Conservation (phyloP, 2,329 filamentous ascomycete genomes). For the Cordyceps militaris region DNA sequence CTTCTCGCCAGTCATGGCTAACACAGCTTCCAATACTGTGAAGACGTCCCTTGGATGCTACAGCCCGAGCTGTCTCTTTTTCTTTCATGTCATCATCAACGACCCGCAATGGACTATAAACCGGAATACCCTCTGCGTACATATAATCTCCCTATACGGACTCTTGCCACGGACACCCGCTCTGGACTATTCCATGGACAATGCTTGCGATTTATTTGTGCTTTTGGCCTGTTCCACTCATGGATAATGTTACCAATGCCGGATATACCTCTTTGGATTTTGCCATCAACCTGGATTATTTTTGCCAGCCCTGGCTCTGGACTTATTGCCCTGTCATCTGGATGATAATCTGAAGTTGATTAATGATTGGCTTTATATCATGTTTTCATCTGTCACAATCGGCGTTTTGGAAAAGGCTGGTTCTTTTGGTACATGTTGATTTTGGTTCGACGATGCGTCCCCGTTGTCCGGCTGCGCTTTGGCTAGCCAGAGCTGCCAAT, state of each 20-base stretch:
- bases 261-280: conserved; percentile 10
- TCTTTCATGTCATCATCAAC: conserved; percentile 4
- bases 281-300: conserved; percentile 3
- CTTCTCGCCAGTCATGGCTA: background rate
- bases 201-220: conserved; percentile 17
- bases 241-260: conserved; percentile 20
- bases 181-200: conserved; percentile 9
- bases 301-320: conserved; percentile 8
- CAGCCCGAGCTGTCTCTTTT: conserved; percentile 15
- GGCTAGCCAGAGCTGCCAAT: background rate
- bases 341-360: background rate
- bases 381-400: background rate
- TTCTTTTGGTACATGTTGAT: background rate
- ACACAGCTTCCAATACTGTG: conserved; percentile 2
- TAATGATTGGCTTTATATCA: conserved; percentile 7
- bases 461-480: conserved; percentile 1
- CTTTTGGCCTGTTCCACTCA: conserved; percentile 14
- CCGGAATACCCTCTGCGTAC: conserved; percentile 1
- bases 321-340: background rate
- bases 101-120: conserved; percentile 9
- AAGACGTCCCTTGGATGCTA: conserved; percentile 24
- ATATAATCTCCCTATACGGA: conserved; percentile 5
- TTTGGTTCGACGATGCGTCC: background rate
- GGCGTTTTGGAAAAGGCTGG: conserved; percentile 11
- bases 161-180: conserved; percentile 3